Base-by-base conservation (phyloP, 768 basidiomycete genomes). In the Floccularia luteovirens region DNA sequence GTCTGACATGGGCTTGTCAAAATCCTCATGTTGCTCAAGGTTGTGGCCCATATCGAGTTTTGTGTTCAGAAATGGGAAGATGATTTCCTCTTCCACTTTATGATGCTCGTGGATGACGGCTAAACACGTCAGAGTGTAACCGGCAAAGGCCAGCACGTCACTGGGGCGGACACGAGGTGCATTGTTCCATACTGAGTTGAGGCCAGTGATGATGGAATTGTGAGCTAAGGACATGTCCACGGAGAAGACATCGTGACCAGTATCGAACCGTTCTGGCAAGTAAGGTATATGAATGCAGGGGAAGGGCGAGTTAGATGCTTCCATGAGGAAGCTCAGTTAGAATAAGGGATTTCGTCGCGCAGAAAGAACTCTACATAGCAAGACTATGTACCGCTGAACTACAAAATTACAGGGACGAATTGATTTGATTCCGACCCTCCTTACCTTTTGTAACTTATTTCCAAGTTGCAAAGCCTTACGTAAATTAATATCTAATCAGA, bases 171-270 rank as follows among this genome's bases (percentile, higher is more conserved):
- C 27, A 30, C 10, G 27, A 14, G 27, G 27, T 10, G 27, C 27
- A 14, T 30, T 30, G 14, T 10, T 14, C 10, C 10, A 10, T 30
- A 30, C 14, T 30, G 27, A 30, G 27, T 30, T 30, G 27, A 30
- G 14, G 27, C 27, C 27, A 14, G 14, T 14, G 27, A 30, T 30
- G 27, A 30, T 8, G 10, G 14, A 10, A 14, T 30, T 30, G 14
- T 30, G 27, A 14, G 14, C 14, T 8, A 30, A 14, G 14, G 14
- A 10, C 27, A 30, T 30, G 27, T 30, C 27, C 10, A 30, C 14
- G 27, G 10, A 30, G 10, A 30, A 57, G 10, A 14, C 27, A 10
- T 30, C 27, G n/a, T n/a, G n/a, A n/a, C n/a, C n/a, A n/a, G n/a
- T n/a, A n/a, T n/a, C n/a, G n/a, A n/a, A n/a, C n/a, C n/a, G n/a